Evolutionary conservation across 495 filamentous ascomycete genomes (phyloP), one percentile per base, ranked within the genome.

Genomic region (Penicillium daleae): DNA sequence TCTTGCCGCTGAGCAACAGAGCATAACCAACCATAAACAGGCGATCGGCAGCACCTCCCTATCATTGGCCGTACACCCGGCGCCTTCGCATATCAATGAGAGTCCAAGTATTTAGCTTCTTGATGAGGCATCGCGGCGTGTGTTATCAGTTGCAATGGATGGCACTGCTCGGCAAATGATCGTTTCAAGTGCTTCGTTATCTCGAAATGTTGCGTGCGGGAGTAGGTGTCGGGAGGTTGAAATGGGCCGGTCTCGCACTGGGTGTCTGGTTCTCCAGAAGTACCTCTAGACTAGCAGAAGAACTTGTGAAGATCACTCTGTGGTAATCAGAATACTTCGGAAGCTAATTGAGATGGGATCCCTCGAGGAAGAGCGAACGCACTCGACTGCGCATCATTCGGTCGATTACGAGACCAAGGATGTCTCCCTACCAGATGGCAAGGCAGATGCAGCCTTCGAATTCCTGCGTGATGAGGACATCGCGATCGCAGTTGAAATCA

Each of bases 361-460:
- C 7, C 39, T 42, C 7, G 59, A 66, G 22, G 52, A 68, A 50
- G 27, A 57, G 22, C 29, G 39, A 9, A 54, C 29, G 6, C 24
- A 21, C 13, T 59, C 59, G 21, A 55, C 56, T 40, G 46, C 53
- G 24, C 24, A 29, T 33, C 33, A 57, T 7, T 33, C 64, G 10
- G 27, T 72, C 35, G 64, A 67, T 15, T 26, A 61, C 19, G 61
- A 68, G 6, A 46, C 60, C 19, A 71, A 72, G 39, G 48, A 67
- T 48, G 58, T 32, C 27, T 26, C 39, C n/a, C 27, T 67, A 46
- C 31, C 63, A 17, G 49, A 64, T 3, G 61, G 54, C n/a, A 72
- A 72, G 29, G 70, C 60, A 13, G 70, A 72, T 57, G 72, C 70
- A 24, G 70, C 68, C 1, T 61, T 75, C 22, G 68, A 73, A 19